Conservation (phyloP, 192 early-diverging fungal genomes). For the Helicostylum pulchrum region DNA sequence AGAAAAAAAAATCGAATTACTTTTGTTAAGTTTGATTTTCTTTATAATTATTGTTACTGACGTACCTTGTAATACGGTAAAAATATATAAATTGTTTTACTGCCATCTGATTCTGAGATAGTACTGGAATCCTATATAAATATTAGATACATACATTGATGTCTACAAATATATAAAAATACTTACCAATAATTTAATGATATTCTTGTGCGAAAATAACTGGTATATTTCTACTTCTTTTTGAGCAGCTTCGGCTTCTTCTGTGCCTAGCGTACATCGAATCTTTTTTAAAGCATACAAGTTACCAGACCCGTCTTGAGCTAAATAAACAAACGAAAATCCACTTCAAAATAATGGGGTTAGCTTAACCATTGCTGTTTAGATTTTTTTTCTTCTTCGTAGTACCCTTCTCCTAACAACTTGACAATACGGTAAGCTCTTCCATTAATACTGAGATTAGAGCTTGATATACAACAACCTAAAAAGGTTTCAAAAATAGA, state of each 20-base stretch:
- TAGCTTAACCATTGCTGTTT: background rate
- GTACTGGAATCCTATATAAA: conserved; percentile 49
- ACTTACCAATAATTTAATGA: conserved; percentile 59
- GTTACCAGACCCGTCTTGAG: conserved; percentile 46
- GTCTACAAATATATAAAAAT: background rate
- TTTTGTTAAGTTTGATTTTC: conserved; percentile 15
- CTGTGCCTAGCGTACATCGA: conserved; percentile 56
- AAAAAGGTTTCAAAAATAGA: conserved; percentile 41
- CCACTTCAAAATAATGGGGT: conserved; percentile 41
- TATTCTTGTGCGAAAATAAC: conserved; percentile 61
- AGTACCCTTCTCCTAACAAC: conserved; percentile 65
- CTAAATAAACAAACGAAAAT: conserved; percentile 68
- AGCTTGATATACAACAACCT: conserved; percentile 47
- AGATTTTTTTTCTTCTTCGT: background rate
- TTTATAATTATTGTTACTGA: background rate
- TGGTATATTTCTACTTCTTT: conserved; percentile 68
- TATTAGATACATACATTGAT: conserved; percentile 3
- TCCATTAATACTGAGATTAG: conserved; percentile 55
- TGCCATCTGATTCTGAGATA: conserved; percentile 47
- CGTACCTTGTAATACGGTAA: conserved; percentile 62
- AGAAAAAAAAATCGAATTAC: conserved; percentile 35
- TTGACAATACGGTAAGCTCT: conserved; percentile 55
- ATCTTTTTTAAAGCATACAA: conserved; percentile 70
- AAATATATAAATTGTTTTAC: conserved; percentile 64
- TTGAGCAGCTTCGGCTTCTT: conserved; percentile 57